Base-by-base conservation (phyloP, 768 basidiomycete genomes). In the Phallus indusiatus region DNA sequence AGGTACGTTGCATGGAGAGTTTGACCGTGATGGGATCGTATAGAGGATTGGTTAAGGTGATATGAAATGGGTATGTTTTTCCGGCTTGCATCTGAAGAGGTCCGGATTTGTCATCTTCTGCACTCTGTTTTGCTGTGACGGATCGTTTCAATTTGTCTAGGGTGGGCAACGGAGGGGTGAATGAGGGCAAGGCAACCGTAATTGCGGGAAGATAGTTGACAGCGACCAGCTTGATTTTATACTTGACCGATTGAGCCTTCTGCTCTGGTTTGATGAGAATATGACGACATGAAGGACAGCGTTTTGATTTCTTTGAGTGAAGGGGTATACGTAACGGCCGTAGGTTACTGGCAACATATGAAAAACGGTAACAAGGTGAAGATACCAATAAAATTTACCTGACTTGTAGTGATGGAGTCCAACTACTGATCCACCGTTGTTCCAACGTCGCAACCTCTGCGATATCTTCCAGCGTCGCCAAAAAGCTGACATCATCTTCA, bases 241-340 rank as follows among this genome's bases (percentile, higher is more conserved):
- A 97, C 17, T 92, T 83, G 37, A 90, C 87, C 17, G 90, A 93
- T 65, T 93, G 91, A 0, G 94, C 88, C 69, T 99, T 99, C 67
- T 94, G 89, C 70, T 99, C 96, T 3, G 96, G 96, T 69, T 97
- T 96, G 73, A 97, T 96, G 62, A 99, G 81, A 65, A 98, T 96
- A 71, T 98, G 95, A 17, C 90, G 85, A 69, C 96, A 99, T 1
- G 78, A 80, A 14, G 93, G 87, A 74, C 96, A 99, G 4, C 96
- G 90, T 72, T 98, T 98, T 2, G 94, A 93, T 55, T 88, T 83
- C 71, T 97, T 98, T 0, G 93, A 90, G 64, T 89, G 91, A 0
- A 99, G 77, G 0, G 92, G 94, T 64, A 97, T 90, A 34, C 96
- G 88, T 50, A 90, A 76, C 0, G 96, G 96, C 68, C 82, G 83